phyloP scores from a whole-genome alignment of 2,329 filamentous ascomycete species.

The Pseudogymnoascus sp. region DNA sequence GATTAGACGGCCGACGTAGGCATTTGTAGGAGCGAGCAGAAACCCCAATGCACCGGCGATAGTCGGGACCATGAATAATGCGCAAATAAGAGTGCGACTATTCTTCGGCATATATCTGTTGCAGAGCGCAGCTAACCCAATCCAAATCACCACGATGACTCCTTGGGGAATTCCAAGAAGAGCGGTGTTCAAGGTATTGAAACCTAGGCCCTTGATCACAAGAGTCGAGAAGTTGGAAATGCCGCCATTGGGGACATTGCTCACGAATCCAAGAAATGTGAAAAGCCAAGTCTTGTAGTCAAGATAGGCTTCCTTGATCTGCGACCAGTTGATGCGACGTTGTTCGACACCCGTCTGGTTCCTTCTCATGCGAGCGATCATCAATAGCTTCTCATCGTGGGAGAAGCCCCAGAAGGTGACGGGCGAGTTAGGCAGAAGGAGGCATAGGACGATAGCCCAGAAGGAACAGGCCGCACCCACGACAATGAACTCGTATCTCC shows the following conservation, averaged over 20 bases:
- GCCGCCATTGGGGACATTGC: constrained; percentile 46
- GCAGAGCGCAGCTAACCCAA: constrained; percentile 33
- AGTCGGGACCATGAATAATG: constrained; percentile 49
- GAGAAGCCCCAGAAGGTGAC: constrained; percentile 34
- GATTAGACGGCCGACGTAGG: constrained; percentile 44
- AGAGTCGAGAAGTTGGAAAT: constrained; percentile 40
- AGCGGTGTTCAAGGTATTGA: constrained; percentile 41
- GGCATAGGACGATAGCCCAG: constrained; percentile 31
- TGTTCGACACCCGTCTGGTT: constrained; percentile 47
- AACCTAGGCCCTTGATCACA: constrained; percentile 29
- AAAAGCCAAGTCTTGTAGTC: constrained; percentile 29
- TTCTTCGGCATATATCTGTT: constrained; percentile 35
- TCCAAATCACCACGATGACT: constrained; percentile 49
- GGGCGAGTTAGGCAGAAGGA: constrained; percentile 39
- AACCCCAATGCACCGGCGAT: constrained; percentile 50
- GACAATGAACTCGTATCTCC: constrained; percentile 15
- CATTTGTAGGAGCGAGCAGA: constrained; percentile 41
- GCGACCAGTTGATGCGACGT: constrained; percentile 37
- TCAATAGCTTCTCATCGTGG: constrained; percentile 32
- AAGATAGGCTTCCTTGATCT: constrained; percentile 39
- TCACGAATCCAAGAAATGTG: constrained; percentile 18
- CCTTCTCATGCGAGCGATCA: constrained; percentile 41
- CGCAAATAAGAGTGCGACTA: constrained; percentile 43
- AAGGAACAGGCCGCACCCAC: constrained; percentile 18
- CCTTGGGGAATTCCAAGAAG: constrained; percentile 45